Evolutionary conservation across 2,329 filamentous ascomycete genomes (phyloP).

Genomic region (Microcyclosporella mali): DNA sequence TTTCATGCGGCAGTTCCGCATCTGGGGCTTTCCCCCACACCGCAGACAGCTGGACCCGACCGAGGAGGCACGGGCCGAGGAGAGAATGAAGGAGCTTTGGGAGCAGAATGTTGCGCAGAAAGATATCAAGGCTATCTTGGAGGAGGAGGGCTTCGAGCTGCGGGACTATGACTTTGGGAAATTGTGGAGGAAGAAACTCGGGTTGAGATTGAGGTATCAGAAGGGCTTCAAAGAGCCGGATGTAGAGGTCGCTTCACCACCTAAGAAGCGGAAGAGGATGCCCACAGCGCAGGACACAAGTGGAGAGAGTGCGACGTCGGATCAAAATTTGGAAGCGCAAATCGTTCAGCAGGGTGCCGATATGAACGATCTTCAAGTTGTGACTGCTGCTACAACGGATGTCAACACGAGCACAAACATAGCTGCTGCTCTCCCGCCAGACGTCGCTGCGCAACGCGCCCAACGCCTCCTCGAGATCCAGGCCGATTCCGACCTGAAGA

Average conservation of each 20-base stretch:
- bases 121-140: slow-evolving; percentile 66
- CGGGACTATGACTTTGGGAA: slow-evolving; percentile 44
- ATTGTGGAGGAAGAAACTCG: slow-evolving; percentile 57
- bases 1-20: slow-evolving; percentile 32
- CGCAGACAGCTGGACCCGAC: slow-evolving; percentile 66
- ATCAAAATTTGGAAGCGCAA: neutral
- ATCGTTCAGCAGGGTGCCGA: neutral
- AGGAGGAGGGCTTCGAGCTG: slow-evolving; percentile 66
- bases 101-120: slow-evolving; percentile 64
- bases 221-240: slow-evolving; percentile 16
- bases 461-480: slow-evolving; percentile 24
- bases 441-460: slow-evolving; percentile 18
- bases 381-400: slow-evolving; percentile 1
- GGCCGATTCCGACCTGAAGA: slow-evolving; percentile 53
- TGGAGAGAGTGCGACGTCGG: neutral
- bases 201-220: slow-evolving; percentile 31
- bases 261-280: slow-evolving; percentile 34
- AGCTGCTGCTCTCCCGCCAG: slow-evolving; percentile 10
- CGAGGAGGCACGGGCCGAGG: slow-evolving; percentile 61
- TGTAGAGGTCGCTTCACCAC: slow-evolving; percentile 19
- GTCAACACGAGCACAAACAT: neutral
- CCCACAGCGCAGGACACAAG: neutral
- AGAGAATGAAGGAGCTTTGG: slow-evolving; percentile 70
- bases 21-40: slow-evolving; percentile 64
- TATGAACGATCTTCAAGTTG: neutral